Percentiles rank a stretch among this genome's conserved stretches.
Conservation (phyloP, 768 basidiomycete genomes). For the Paxillus rubicundulus region DNA sequence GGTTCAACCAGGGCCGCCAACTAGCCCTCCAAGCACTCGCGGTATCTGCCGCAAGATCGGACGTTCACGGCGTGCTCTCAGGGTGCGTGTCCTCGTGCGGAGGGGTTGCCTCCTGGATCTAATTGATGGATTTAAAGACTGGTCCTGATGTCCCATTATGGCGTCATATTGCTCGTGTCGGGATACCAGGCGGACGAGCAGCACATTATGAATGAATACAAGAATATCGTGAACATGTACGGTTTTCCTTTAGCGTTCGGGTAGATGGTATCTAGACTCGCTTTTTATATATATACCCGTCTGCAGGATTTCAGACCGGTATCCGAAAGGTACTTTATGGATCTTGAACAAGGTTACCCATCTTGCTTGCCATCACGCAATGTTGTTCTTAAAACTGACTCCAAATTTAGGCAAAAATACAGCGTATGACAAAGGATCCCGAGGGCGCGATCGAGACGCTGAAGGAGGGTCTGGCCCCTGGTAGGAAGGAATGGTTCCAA, state of each 20-base stretch:
- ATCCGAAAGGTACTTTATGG: slow-evolving; percentile 71
- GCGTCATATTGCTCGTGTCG: slow-evolving; percentile 63
- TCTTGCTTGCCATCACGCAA: background rate
- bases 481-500: slow-evolving; percentile 51
- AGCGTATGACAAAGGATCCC: slow-evolving; percentile 67
- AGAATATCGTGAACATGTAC: slow-evolving; percentile 60
- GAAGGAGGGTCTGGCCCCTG: slow-evolving; percentile 52
- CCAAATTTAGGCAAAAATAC: slow-evolving; percentile 58
- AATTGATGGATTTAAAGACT: slow-evolving; percentile 41
- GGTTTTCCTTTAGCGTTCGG: slow-evolving; percentile 14
- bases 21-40: slow-evolving; percentile 67
- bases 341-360: slow-evolving; percentile 60
- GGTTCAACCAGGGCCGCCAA: slow-evolving; percentile 69
- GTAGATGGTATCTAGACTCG: background rate
- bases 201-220: slow-evolving; percentile 61
- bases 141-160: slow-evolving; percentile 80
- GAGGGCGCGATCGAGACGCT: slow-evolving; percentile 65
- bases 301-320: slow-evolving; percentile 50
- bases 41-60: slow-evolving; percentile 61
- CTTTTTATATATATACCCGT: background rate
- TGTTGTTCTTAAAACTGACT: background rate
- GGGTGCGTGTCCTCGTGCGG: slow-evolving; percentile 46
- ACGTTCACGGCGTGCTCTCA: slow-evolving; percentile 75
- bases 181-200: slow-evolving; percentile 77
- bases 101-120: background rate